A percentile compares a stretch with the other conserved stretches of the same genome.
phyloP scores from a whole-genome alignment of 2,329 filamentous ascomycete species.

The Ophiostoma himal-ulmi region DNA sequence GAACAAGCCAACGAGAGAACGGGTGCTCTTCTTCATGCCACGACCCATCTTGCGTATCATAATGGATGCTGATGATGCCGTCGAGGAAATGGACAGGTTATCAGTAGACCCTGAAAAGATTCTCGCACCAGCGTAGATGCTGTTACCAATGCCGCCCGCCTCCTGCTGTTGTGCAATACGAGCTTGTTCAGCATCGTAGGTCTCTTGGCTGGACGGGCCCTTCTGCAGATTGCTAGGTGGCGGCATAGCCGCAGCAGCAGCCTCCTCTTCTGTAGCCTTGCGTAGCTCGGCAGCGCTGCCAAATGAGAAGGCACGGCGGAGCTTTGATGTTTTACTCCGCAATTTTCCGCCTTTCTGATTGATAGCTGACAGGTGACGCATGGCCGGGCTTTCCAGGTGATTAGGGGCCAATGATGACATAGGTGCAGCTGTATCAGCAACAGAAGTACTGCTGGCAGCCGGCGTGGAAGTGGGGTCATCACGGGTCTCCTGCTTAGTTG shows the following conservation, averaged over 20 bases:
- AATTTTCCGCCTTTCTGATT: conserved; percentile 72
- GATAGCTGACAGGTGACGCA: conserved; percentile 79
- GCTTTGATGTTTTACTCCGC: conserved; percentile 77
- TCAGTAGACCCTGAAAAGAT: conserved; percentile 89
- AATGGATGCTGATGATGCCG: conserved; percentile 80
- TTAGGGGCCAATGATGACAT: conserved; percentile 27
- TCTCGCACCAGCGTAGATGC: conserved; percentile 83
- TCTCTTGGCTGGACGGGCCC: conserved; percentile 55
- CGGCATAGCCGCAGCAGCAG: conserved; percentile 32
- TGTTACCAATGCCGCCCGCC: conserved; percentile 82
- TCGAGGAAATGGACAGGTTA: conserved; percentile 86
- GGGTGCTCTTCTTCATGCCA: conserved; percentile 90
- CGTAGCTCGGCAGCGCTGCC: conserved; percentile 88
- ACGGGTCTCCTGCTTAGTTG: background rate
- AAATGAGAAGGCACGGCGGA: conserved; percentile 92
- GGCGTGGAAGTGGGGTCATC: background rate
- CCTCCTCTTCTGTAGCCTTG: conserved; percentile 60
- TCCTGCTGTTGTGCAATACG: conserved; percentile 91
- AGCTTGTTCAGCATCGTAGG: conserved; percentile 80
- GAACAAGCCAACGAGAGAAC: conserved; percentile 90
- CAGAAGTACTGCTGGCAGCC: background rate
- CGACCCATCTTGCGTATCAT: conserved; percentile 99
- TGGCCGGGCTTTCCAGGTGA: conserved; percentile 60
- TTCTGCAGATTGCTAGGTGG: conserved; percentile 57
- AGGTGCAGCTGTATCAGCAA: background rate